These are phyloP conservation scores for Fusarium brevicatenulatum DNA, from an alignment of 2,329 filamentous ascomycete genomes.

Conservation along the genomic window DNA sequence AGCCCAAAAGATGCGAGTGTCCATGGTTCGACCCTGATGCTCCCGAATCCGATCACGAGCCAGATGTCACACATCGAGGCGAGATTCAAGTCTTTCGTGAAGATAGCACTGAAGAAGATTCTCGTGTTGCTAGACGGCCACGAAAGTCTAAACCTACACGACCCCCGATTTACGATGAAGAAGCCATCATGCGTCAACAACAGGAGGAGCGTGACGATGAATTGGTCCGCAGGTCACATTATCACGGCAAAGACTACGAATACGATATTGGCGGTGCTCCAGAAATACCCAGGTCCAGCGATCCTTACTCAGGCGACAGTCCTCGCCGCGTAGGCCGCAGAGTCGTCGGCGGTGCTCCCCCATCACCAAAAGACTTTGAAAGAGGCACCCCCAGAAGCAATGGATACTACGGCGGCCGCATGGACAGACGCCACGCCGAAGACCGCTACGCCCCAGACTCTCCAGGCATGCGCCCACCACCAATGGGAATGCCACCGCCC, in stretches of 20 bases:
- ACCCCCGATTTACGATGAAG: slow-evolving; percentile 57
- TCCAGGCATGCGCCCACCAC: slow-evolving; percentile 42
- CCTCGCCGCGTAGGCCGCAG: slow-evolving; percentile 54
- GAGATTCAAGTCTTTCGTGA: slow-evolving; percentile 39
- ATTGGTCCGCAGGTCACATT: slow-evolving; percentile 38
- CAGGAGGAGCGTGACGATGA: slow-evolving; percentile 62
- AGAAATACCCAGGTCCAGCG: slow-evolving; percentile 58
- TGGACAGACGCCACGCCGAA: slow-evolving; percentile 62
- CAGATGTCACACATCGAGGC: slow-evolving; percentile 59
- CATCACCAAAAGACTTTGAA: slow-evolving; percentile 43
- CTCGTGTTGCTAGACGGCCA: slow-evolving; percentile 34
- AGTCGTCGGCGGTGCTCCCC: slow-evolving; percentile 38
- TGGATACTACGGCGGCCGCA: slow-evolving; percentile 58
- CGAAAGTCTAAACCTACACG: slow-evolving; percentile 41
- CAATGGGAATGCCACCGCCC: slow-evolving; percentile 49
- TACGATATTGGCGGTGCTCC: slow-evolving; percentile 49
- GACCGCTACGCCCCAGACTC: slow-evolving; percentile 47
- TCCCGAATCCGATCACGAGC: slow-evolving; percentile 64
- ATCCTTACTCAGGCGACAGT: slow-evolving; percentile 70
- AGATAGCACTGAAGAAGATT: slow-evolving; percentile 46
- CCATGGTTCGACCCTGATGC: slow-evolving; percentile 78
- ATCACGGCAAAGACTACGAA: slow-evolving; percentile 54
- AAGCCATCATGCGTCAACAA: slow-evolving; percentile 56
- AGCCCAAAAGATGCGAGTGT: slow-evolving; percentile 87
- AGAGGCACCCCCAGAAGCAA: slow-evolving; percentile 38